Evolutionary conservation across 352 stramenopile species (phyloP).

Genomic region (Globisporangium solare): DNA sequence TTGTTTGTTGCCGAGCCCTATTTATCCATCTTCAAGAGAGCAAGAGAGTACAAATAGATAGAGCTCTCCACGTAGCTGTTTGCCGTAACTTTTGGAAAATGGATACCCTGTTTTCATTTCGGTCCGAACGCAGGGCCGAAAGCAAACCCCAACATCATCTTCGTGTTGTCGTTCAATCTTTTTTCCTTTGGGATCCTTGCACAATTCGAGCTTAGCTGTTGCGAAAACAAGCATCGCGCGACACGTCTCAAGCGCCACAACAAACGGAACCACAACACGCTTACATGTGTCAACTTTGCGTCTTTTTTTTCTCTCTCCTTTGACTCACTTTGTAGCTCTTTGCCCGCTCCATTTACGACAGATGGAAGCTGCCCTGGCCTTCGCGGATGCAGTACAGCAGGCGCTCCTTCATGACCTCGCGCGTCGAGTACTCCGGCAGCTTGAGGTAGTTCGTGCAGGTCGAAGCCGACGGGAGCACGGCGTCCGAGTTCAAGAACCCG

Average conservation of each 20-base stretch:
- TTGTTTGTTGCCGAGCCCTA: conserved; percentile 4
- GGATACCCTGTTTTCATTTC: conserved; percentile 5
- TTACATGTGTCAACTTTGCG: no score
- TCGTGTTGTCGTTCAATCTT: no score
- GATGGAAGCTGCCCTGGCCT: conserved; percentile 79
- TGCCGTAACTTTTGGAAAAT: conserved; percentile 2
- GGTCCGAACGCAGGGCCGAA: conserved; percentile 13
- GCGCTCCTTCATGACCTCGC: conserved; percentile 58
- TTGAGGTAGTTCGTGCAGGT: conserved; percentile 92
- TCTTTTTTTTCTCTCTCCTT: neutral
- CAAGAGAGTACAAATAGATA: conserved; percentile 6
- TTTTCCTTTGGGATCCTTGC: no score
- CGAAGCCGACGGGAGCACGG: conserved; percentile 76
- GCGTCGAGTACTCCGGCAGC: conserved; percentile 86
- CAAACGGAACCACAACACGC: no score
- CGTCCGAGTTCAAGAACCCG: conserved; percentile 24
- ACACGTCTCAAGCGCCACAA: no score
- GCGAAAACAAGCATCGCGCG: no score
- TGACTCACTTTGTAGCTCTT: neutral
- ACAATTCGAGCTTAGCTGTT: no score
- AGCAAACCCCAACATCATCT: neutral
- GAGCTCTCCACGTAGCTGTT: conserved; percentile 4
- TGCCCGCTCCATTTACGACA: conserved; percentile 35
- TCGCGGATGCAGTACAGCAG: conserved; percentile 84
- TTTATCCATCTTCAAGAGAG: conserved; percentile 8